Evolutionary conservation across 495 filamentous ascomycete genomes (phyloP).

Genomic region (Aspergillus haitiensis): DNA sequence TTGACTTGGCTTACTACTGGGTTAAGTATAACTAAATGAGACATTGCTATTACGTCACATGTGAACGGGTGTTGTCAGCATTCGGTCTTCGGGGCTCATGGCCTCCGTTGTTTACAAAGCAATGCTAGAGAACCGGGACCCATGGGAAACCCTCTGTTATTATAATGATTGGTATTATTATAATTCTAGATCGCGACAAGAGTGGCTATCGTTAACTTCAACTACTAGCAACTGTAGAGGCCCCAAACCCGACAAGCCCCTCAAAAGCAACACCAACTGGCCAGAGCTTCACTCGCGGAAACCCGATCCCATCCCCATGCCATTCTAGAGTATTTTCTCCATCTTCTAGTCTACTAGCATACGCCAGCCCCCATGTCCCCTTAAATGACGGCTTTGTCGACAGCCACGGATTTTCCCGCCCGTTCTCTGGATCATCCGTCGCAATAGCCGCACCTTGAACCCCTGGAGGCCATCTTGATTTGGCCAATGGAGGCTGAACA

Average conservation of each 20-base stretch:
- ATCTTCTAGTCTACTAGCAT: conserved; percentile 57
- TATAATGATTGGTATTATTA: too few species aligned
- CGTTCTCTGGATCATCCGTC: conserved; percentile 11
- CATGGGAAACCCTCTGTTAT: too few species aligned
- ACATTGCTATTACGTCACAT: too few species aligned
- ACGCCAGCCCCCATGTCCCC: conserved; percentile 7
- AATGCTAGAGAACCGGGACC: too few species aligned
- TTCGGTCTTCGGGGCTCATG: too few species aligned
- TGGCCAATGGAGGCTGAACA: not conserved
- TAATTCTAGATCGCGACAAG: too few species aligned
- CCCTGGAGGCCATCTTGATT: not conserved
- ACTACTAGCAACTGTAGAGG: conserved; percentile 1
- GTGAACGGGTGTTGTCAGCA: too few species aligned
- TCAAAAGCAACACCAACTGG: conserved; percentile 1
- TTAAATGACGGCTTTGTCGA: conserved; percentile 1
- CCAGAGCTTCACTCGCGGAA: conserved; percentile 57
- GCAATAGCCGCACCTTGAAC: conserved; percentile 6
- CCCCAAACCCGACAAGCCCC: conserved; percentile 5
- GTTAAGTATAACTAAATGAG: too few species aligned
- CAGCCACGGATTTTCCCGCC: conserved; percentile 11
- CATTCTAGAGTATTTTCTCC: conserved; percentile 52
- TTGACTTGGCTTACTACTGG: too few species aligned
- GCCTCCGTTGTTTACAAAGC: too few species aligned
- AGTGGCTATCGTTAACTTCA: too few species aligned
- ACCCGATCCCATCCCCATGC: conserved; percentile 12